Base-by-base conservation (phyloP, 805 yeast species). In the Cyberlindnera nakhonratchasimensis region DNA sequence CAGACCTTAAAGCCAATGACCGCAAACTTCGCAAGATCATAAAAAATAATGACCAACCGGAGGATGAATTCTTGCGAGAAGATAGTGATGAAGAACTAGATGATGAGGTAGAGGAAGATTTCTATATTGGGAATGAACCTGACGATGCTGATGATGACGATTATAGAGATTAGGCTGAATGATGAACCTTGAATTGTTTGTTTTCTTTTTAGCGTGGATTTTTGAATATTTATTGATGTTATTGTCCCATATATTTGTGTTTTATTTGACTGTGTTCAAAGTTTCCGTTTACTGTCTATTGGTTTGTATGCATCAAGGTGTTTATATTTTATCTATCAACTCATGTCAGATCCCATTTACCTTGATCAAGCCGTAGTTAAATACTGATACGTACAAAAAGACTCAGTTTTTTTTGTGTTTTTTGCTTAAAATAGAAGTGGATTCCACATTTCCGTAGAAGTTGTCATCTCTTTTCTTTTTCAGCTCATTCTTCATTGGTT, bases 61-160 rank as follows among this genome's bases (percentile, higher is more conserved):
- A 43, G 5, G 45, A 48, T 35, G 49, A 45, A 14, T 39, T 39
- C 29, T 43, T 51, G 18, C 44, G 44, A n/a, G 48, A 43, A 4
- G 47, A 44, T 19, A 34, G 43, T 31, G 53, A 37, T 22, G 55
- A 50, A 6, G 50, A 40, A 10, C 24, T 33, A 31, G 46, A 45
- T 10, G 37, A 37, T 14, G 37, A 37, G 16, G 42, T 37, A 21
- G 46, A 34, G 4, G 50, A 39, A 21, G 45, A 37, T 12, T 40
- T 36, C 21, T 36, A 37, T 10, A 42, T 35, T 16, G 28, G 26
- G 16, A 39, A 32, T 6, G 50, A 43, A 16, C 42, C 39, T 11
- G 52, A 41, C n/a, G 55, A 46, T 29, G 55, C 46, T 19, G 50
- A 46, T 28, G 49, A 46, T 14, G 47, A 39, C 30, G 47, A 47